phyloP scores from a whole-genome alignment of 164 flowering plant genomes.

The Brasenia schreberi region DNA sequence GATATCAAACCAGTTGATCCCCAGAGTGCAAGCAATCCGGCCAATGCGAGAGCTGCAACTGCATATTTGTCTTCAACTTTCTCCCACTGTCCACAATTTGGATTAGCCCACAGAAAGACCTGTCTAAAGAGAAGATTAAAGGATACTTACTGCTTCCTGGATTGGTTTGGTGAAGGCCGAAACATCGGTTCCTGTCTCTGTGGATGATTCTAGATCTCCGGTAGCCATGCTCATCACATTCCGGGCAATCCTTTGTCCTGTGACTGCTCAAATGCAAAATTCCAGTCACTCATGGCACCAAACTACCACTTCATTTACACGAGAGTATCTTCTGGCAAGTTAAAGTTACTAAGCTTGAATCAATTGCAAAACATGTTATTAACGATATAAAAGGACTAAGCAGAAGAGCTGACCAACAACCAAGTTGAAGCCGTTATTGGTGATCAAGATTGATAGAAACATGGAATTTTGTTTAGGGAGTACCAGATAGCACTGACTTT shows the following conservation, averaged over 20 bases:
- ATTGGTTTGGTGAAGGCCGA: conserved; percentile 53
- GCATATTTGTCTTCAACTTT: conserved; percentile 95
- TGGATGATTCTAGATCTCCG: conserved; percentile 26
- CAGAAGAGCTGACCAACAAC: too few species aligned
- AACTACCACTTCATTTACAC: too few species aligned
- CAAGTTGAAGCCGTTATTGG: too few species aligned
- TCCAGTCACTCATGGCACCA: neutral
- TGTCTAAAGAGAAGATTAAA: neutral
- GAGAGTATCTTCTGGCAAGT: too few species aligned
- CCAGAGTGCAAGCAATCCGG: conserved; percentile 48
- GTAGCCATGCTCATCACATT: conserved; percentile 68
- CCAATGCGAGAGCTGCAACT: conserved; percentile 57
- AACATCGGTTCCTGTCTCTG: conserved; percentile 7
- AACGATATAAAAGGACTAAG: too few species aligned
- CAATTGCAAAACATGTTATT: too few species aligned
- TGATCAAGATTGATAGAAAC: neutral
- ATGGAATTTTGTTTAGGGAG: neutral
- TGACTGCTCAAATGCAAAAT: conserved; percentile 1
- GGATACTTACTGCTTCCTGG: conserved; percentile 51
- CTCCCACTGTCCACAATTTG: conserved; percentile 52
- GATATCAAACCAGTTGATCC: conserved; percentile 71
- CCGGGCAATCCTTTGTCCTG: conserved; percentile 70
- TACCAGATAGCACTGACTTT: conserved; percentile 18
- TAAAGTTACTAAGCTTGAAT: too few species aligned
- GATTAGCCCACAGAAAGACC: neutral